Percentiles rank a stretch among this genome's conserved stretches.
Evolutionary conservation across 257 asterid species (phyloP).

Genomic region (Solanum pinnatisectum): DNA sequence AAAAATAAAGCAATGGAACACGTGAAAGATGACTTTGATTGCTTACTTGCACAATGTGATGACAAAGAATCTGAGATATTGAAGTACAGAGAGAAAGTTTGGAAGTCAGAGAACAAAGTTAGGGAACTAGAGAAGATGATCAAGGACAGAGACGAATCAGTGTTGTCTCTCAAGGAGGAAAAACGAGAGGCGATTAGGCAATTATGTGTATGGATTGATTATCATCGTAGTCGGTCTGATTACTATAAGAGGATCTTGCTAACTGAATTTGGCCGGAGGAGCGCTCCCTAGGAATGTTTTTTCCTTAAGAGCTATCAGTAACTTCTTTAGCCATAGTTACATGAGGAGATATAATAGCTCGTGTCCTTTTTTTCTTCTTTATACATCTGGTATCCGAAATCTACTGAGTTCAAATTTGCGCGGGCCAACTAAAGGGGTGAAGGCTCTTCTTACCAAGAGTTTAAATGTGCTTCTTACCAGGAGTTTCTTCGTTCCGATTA

Average conservation of each 20-base stretch:
- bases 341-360: neutral
- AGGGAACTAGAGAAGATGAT: slow-evolving; percentile 59
- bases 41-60: slow-evolving; percentile 43
- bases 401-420: neutral
- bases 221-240: slow-evolving; percentile 63
- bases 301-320: neutral
- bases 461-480: neutral
- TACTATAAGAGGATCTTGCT: slow-evolving; percentile 48
- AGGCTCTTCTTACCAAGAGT: neutral
- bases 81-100: slow-evolving; percentile 44
- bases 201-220: slow-evolving; percentile 82
- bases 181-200: slow-evolving; percentile 92
- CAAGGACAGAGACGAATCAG: slow-evolving; percentile 51
- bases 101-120: slow-evolving; percentile 55
- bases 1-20: slow-evolving; percentile 34
- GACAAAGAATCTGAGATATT: slow-evolving; percentile 67
- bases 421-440: no score
- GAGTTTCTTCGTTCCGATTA: neutral
- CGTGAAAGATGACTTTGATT: slow-evolving; percentile 39
- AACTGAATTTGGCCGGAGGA: slow-evolving; percentile 23
- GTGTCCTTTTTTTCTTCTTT: neutral
- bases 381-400: neutral
- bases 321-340: neutral
- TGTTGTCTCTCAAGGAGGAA: slow-evolving; percentile 55
- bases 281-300: neutral